These are phyloP conservation scores for Cubamyces lactineus DNA, from an alignment of 768 basidiomycete species.

Conservation along the genomic window DNA sequence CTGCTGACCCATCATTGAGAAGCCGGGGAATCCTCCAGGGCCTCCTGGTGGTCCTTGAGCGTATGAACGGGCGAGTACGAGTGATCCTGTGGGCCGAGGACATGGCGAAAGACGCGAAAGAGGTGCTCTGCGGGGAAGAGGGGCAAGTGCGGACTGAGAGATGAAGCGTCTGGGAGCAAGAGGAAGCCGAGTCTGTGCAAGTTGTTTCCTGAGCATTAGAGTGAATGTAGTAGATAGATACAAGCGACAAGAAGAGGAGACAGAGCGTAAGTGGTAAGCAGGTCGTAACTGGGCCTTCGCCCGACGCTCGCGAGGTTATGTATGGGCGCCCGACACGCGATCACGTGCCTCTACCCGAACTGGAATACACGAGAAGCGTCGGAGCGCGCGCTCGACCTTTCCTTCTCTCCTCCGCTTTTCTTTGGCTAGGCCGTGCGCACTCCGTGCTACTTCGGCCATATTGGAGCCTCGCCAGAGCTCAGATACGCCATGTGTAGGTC, in stretches of 20 bases:
- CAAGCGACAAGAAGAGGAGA: background rate
- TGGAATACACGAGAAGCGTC: constrained; percentile 16
- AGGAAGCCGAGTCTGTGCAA: constrained; percentile 3
- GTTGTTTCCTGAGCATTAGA: constrained; percentile 16
- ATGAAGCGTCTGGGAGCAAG: background rate
- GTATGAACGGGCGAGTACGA: constrained; percentile 41
- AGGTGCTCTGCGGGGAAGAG: constrained; percentile 20
- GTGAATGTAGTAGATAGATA: background rate
- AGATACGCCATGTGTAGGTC: no score
- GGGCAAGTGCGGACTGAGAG: constrained; percentile 7
- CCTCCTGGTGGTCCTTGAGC: constrained; percentile 51
- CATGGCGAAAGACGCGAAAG: constrained; percentile 22
- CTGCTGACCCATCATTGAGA: constrained; percentile 59
- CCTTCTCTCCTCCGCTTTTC: no score
- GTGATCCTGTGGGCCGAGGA: background rate
- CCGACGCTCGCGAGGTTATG: background rate
- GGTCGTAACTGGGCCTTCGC: background rate
- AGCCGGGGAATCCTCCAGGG: constrained; percentile 58
- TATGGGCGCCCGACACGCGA: constrained; percentile 8
- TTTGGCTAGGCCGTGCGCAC: no score
- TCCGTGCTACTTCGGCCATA: no score
- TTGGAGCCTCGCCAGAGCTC: no score
- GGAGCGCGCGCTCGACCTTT: background rate
- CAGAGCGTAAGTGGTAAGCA: background rate
- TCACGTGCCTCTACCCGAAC: constrained; percentile 8